A percentile compares a stretch with the other conserved stretches of the same genome.
Conservation (phyloP, 2,329 filamentous ascomycete genomes). For the Colletotrichum australisinense region DNA sequence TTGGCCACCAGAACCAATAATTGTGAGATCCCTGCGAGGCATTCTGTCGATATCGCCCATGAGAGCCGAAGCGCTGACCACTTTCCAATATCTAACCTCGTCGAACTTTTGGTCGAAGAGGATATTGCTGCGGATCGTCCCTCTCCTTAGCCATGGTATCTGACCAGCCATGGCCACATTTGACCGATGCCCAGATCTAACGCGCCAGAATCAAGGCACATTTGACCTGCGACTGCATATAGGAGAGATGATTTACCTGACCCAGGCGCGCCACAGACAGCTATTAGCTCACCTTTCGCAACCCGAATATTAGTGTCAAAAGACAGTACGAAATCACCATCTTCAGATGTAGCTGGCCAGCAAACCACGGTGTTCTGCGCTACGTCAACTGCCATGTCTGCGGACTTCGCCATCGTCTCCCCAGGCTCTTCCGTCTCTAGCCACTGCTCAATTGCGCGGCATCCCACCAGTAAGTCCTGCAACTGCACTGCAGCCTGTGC, state of each 20-base stretch:
- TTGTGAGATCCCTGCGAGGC: constrained; percentile 54
- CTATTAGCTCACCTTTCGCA: not conserved
- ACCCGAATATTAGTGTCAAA: not conserved
- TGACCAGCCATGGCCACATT: not conserved
- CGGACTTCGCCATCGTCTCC: not conserved
- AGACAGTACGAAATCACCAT: not conserved
- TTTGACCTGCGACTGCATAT: not conserved
- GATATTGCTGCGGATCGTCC: not conserved
- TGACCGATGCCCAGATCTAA: not conserved
- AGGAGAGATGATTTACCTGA: constrained; percentile 5
- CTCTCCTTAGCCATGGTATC: not conserved
- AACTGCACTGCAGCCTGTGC: constrained; percentile 2
- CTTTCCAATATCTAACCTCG: not conserved
- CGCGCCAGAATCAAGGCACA: not conserved
- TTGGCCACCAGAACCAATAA: constrained; percentile 81
- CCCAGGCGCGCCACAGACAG: not conserved
- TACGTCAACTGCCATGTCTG: not conserved
- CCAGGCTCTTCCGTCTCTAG: not conserved
- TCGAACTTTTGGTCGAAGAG: not conserved
- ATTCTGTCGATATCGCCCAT: not conserved
- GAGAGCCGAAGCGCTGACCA: not conserved
- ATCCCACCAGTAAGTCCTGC: constrained; percentile 2
- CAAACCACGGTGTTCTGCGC: not conserved
- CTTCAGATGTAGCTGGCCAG: not conserved
- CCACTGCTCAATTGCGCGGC: constrained; percentile 2